These are phyloP conservation scores for Yamadazyma ubonensis DNA, from an alignment of 805 yeast species.

Conservation along the genomic window DNA sequence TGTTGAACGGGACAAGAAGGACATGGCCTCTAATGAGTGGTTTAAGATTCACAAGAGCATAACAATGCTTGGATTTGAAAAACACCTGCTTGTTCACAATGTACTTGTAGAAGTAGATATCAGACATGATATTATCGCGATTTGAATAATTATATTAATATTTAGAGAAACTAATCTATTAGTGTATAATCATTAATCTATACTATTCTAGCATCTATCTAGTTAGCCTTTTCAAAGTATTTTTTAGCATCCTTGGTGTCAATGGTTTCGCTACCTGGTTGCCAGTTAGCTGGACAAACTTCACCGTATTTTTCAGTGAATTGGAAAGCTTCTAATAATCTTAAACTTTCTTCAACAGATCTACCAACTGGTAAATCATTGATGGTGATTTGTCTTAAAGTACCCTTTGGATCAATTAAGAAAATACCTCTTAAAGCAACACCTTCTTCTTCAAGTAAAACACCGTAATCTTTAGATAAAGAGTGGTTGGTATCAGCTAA, in stretches of 20 bases:
- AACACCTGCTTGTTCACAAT: slow-evolving; percentile 58
- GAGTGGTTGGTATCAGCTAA: slow-evolving; percentile 96
- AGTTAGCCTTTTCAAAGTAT: slow-evolving; percentile 54
- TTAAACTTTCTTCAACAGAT: slow-evolving; percentile 95
- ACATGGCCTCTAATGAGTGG: slow-evolving; percentile 96
- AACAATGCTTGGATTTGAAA: slow-evolving; percentile 62
- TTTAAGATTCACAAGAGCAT: slow-evolving; percentile 84
- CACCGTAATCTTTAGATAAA: slow-evolving; percentile 95
- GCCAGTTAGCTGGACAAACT: slow-evolving; percentile 99
- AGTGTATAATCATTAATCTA: background rate
- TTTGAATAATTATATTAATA: too few relatives aligned
- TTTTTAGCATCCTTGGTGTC: slow-evolving; percentile 86
- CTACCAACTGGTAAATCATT: slow-evolving; percentile 99
- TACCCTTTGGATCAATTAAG: slow-evolving; percentile 94
- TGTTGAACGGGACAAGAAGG: slow-evolving; percentile 77
- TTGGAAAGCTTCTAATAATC: slow-evolving; percentile 98
- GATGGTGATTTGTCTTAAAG: slow-evolving; percentile 93
- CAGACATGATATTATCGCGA: slow-evolving; percentile 17
- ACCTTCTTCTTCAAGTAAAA: slow-evolving; percentile 93
- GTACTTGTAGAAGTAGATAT: slow-evolving; percentile 50
- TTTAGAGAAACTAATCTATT: too few relatives aligned
- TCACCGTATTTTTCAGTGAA: slow-evolving; percentile 99
- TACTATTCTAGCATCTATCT: slow-evolving; percentile 1
- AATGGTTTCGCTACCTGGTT: slow-evolving; percentile 73
- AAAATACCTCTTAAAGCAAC: slow-evolving; percentile 97